Base-by-base conservation (phyloP, 805 yeast species). In the Schwanniomyces polymorphus region DNA sequence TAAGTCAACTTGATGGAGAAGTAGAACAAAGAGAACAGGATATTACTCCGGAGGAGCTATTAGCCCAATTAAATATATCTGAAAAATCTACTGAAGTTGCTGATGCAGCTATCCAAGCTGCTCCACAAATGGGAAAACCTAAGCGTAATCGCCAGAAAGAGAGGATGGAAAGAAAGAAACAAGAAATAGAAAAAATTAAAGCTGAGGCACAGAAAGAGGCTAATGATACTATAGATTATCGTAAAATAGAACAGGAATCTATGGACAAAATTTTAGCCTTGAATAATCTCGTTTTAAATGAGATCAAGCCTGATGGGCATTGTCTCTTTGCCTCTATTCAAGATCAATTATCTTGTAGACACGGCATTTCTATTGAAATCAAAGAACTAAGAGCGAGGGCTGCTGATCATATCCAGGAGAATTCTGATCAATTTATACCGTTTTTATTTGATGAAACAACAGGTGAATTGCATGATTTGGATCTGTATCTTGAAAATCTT, bases 241-340 rank as follows among this genome's bases (percentile, higher is more conserved):
- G 91, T 28, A 78, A 79, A 42, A 80, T 86, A 17, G 98, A 92
- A 68, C 75, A 82, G 47, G 86, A 82, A 11, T 81, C 83, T 42
- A 75, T 92, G 61, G 74, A 72, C 16, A 72, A 72, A 31, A 59
- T 85, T 25, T 80, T 94, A 50, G 54, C 60, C 1, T 46, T 76
- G 23, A 70, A 76, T 27, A 68, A 75, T 4, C 68, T 89, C n/a
- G 59, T 52, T 17, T 83, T 85, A 53, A 67, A 75, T 50, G 96
- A 91, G 54, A 87, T 91, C 41, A 72, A 77, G 49, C 96, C 98
- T 0, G 98, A 92, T 64, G 99, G 98, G 0, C 92, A 92, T 64
- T 94, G 99, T 74, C 69, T 92, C 27, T 94, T 90, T 72, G 88
- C 92, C 4, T 85, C 97, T 0, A 77, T 92, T 16, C 74, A 84